A percentile compares a stretch with the other conserved stretches of the same genome.
phyloP scores from a whole-genome alignment of 495 filamentous ascomycete species.

The Beverwykella pulmonaria region DNA sequence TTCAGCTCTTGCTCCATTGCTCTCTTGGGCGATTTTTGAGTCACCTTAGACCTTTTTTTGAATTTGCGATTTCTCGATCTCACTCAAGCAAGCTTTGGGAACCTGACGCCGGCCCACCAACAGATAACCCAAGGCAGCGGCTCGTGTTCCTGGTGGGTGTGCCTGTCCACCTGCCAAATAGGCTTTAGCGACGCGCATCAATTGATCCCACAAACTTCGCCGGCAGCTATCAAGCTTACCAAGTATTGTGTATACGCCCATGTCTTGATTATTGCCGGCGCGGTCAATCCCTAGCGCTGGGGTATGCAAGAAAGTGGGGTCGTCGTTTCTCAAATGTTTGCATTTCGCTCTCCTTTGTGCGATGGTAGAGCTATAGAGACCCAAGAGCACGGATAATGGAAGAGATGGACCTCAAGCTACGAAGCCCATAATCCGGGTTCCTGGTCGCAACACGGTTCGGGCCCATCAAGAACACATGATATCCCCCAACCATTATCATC shows the following conservation, averaged over 20 bases:
- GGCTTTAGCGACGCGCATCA: not conserved
- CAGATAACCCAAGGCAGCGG: not conserved
- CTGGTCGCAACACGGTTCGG: not conserved
- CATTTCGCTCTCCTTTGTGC: too few relatives aligned
- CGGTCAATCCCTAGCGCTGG: not conserved
- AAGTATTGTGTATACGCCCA: constrained; percentile 10
- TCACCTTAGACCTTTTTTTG: not conserved
- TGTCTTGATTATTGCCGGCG: constrained; percentile 10
- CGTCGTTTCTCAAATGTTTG: too few relatives aligned
- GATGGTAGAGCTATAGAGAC: not conserved
- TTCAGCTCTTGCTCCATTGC: constrained; percentile 1
- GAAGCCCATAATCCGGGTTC: not conserved
- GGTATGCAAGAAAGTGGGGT: too few relatives aligned
- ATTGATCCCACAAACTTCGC: not conserved
- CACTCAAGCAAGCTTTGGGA: not conserved
- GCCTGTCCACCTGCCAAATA: constrained; percentile 14
- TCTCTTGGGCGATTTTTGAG: too few relatives aligned
- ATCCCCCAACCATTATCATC: too few relatives aligned
- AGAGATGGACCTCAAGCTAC: not conserved
- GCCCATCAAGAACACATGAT: too few relatives aligned
- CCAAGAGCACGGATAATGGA: not conserved
- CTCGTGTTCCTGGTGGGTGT: constrained; percentile 22
- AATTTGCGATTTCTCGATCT: not conserved
- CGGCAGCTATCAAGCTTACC: constrained; percentile 6
- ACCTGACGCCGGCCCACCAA: not conserved